Percentiles rank a stretch among this genome's conserved stretches.
phyloP scores from a whole-genome alignment of 129 eudicot genomes.

The Flaveria bidentis region DNA sequence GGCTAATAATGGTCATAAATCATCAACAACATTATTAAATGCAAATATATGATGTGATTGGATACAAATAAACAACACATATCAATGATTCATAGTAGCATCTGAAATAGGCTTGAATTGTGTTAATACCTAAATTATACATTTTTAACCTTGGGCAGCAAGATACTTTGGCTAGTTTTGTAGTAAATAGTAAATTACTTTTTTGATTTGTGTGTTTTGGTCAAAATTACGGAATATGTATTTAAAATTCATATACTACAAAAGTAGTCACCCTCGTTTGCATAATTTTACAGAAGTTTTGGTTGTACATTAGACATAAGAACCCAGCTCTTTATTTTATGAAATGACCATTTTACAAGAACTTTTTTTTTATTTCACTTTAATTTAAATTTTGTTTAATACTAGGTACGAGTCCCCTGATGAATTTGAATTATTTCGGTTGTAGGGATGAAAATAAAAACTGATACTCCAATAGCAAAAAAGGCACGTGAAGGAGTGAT shows the following conservation, averaged over 20 bases:
- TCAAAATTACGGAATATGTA: not conserved
- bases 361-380: not conserved
- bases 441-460: conserved; percentile 97
- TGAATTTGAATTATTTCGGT: not conserved
- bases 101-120: no score
- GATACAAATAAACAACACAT: not conserved
- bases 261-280: not conserved
- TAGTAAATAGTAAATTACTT: not conserved
- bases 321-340: not conserved
- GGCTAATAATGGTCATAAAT: not conserved
- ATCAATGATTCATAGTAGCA: no score
- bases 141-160: not conserved
- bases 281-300: not conserved
- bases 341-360: not conserved
- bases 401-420: not conserved
- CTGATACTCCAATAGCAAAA: conserved; percentile 93
- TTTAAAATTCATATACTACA: not conserved
- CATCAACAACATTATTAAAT: not conserved
- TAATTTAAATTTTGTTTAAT: not conserved
- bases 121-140: not conserved
- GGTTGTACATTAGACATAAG: not conserved
- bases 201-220: not conserved
- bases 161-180: conserved; percentile 3
- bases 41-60: not conserved
- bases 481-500: conserved; percentile 99